Evolutionary conservation across 2,329 filamentous ascomycete species (phyloP).

Genomic region (Fusarium sp.): DNA sequence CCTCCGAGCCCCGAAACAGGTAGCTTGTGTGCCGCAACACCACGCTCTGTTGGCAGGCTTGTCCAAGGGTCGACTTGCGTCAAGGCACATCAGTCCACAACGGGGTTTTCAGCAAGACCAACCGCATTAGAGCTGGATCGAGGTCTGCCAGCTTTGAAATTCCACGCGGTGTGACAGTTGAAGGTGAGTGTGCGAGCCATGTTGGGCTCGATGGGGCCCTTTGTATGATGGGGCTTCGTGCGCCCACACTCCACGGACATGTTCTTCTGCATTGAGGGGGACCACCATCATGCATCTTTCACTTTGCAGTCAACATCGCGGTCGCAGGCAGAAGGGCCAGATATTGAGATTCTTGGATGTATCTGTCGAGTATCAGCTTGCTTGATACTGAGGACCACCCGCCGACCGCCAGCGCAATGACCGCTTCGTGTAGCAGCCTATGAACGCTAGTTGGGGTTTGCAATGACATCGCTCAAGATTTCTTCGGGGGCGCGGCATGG

Average conservation of each 20-base stretch:
- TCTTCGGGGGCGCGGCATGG: slow-evolving; percentile 30
- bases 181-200: slow-evolving; percentile 32
- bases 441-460: slow-evolving; percentile 23
- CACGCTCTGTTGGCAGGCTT: slow-evolving; percentile 43
- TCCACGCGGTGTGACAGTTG: slow-evolving; percentile 38
- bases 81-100: slow-evolving; percentile 51
- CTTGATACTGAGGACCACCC: slow-evolving; percentile 12
- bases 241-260: slow-evolving; percentile 43
- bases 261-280: slow-evolving; percentile 46
- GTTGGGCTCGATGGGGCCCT: slow-evolving; percentile 45
- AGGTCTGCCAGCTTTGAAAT: slow-evolving; percentile 33
- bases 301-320: slow-evolving; percentile 28
- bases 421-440: slow-evolving; percentile 12
- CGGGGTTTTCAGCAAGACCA: slow-evolving; percentile 41
- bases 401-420: slow-evolving; percentile 11
- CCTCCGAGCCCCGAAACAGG: slow-evolving; percentile 47
- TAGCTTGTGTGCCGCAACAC: slow-evolving; percentile 48
- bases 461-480: slow-evolving; percentile 25
- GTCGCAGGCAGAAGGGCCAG: slow-evolving; percentile 14
- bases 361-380: slow-evolving; percentile 8
- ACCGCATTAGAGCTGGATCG: slow-evolving; percentile 41
- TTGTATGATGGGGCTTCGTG: slow-evolving; percentile 46
- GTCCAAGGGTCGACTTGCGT: slow-evolving; percentile 47
- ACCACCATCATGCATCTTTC: slow-evolving; percentile 43
- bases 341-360: slow-evolving; percentile 16